Evolutionary conservation across 345 rosid genomes (phyloP).

Genomic region (Salix koriyanagi): DNA sequence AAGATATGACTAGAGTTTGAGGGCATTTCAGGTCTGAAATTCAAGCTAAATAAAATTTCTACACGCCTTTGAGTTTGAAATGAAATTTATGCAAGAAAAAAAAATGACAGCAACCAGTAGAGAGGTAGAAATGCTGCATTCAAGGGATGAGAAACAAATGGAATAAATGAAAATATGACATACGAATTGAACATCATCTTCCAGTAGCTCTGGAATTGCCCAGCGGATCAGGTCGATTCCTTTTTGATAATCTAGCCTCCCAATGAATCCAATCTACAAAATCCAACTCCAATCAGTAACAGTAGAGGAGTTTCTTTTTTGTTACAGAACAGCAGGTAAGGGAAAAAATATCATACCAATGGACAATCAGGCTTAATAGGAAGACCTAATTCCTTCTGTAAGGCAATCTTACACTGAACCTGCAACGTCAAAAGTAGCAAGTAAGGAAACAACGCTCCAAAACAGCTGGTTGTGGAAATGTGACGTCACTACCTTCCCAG

Average conservation of each 20-base stretch:
- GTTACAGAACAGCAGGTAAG: neutral
- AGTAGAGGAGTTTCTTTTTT: slow-evolving; percentile 3
- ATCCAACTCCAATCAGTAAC: slow-evolving; percentile 17
- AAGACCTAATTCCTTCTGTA: slow-evolving; percentile 88
- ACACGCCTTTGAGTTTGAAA: neutral
- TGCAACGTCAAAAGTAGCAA: slow-evolving; percentile 29
- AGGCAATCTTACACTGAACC: slow-evolving; percentile 76
- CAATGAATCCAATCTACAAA: slow-evolving; percentile 85
- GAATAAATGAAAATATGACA: slow-evolving; percentile 41
- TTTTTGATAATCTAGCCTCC: slow-evolving; percentile 92
- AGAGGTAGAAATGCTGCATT: neutral
- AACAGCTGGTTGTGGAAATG: neutral
- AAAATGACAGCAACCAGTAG: neutral
- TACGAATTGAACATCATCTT: slow-evolving; percentile 86
- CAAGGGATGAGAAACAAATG: neutral
- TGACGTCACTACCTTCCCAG: slow-evolving; percentile 61
- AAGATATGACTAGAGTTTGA: neutral
- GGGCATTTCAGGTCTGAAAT: neutral
- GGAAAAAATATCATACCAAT: slow-evolving; percentile 44
- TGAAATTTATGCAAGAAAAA: neutral
- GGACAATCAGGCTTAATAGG: slow-evolving; percentile 83
- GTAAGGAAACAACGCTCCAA: slow-evolving; percentile 16
- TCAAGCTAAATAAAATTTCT: neutral
- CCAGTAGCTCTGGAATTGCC: slow-evolving; percentile 73
- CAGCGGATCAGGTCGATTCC: slow-evolving; percentile 79